A percentile compares a stretch with the other conserved stretches of the same genome.
These are phyloP conservation scores for Arthrinium phaeospermum DNA, from an alignment of 2,329 filamentous ascomycete genomes.

Conservation along the genomic window DNA sequence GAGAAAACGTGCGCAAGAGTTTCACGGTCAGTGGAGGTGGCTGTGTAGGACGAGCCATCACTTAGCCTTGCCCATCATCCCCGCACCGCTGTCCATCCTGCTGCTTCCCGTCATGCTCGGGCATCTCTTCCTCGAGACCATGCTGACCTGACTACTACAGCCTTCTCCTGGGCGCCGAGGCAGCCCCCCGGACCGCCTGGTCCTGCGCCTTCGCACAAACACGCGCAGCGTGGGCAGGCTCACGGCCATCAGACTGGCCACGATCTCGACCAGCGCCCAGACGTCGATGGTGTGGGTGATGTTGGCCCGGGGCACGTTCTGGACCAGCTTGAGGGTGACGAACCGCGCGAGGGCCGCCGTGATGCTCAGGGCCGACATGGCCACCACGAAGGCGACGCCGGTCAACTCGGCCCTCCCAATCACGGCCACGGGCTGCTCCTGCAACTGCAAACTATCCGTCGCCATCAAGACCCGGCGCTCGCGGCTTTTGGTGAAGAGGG, in stretches of 20 bases:
- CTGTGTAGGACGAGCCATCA: too few species aligned
- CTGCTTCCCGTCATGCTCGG: not conserved
- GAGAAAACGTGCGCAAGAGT: too few species aligned
- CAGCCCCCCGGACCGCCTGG: not conserved
- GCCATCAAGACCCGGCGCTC: slow-evolving; percentile 26
- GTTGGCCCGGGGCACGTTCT: slow-evolving; percentile 30
- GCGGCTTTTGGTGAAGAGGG: slow-evolving; percentile 25
- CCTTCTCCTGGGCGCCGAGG: not conserved
- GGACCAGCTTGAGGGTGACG: slow-evolving; percentile 30
- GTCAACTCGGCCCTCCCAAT: slow-evolving; percentile 31
- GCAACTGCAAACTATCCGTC: not conserved
- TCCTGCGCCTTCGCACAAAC: slow-evolving; percentile 28
- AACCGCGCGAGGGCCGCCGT: slow-evolving; percentile 30
- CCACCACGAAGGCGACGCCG: slow-evolving; percentile 31
- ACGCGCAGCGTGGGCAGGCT: slow-evolving; percentile 31
- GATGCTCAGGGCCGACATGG: slow-evolving; percentile 33
- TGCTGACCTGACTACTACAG: not conserved
- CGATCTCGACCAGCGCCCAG: slow-evolving; percentile 34
- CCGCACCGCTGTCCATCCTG: not conserved
- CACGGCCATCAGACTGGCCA: slow-evolving; percentile 31
- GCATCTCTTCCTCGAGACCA: not conserved
- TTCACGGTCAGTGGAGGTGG: too few species aligned
- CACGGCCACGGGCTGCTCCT: not conserved
- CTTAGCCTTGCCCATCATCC: too few species aligned
- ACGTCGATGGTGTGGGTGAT: slow-evolving; percentile 34